These are phyloP conservation scores for Aspergillus hiratsukae DNA, from an alignment of 2,329 filamentous ascomycete genomes.

Conservation along the genomic window DNA sequence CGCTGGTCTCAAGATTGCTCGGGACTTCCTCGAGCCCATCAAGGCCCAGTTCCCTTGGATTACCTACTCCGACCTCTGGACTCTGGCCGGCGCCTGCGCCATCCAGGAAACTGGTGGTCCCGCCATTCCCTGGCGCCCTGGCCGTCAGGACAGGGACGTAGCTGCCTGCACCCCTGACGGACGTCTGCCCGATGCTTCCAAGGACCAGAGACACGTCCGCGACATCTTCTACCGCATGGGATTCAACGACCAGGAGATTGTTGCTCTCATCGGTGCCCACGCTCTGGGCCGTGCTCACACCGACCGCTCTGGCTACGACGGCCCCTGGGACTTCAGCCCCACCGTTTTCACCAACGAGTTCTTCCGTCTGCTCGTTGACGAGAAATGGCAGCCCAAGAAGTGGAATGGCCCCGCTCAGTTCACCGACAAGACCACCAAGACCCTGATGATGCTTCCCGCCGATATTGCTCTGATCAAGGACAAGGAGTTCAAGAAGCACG, in stretches of 20 bases:
- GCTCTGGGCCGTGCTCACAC: conserved; percentile 85
- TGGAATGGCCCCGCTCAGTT: conserved; percentile 91
- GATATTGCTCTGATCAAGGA: conserved; percentile 86
- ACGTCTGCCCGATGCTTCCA: conserved; percentile 74
- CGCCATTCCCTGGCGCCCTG: conserved; percentile 79
- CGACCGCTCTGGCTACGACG: conserved; percentile 80
- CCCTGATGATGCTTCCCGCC: conserved; percentile 94
- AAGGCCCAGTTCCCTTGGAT: conserved; percentile 95
- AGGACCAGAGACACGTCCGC: conserved; percentile 77
- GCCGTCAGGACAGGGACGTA: conserved; percentile 73
- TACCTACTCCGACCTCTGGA: conserved; percentile 94
- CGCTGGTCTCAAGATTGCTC: conserved; percentile 77
- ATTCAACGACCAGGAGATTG: conserved; percentile 95
- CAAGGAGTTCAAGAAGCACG: conserved; percentile 74
- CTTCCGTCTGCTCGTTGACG: conserved; percentile 78
- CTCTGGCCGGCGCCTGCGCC: conserved; percentile 75
- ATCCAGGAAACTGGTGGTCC: conserved; percentile 96
- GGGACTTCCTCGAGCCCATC: conserved; percentile 88
- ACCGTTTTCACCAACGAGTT: conserved; percentile 93
- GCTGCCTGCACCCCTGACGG: conserved; percentile 89
- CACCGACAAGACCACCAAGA: conserved; percentile 81
- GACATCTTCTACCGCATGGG: conserved; percentile 96
- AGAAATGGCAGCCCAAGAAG: conserved; percentile 91
- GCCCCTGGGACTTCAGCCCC: conserved; percentile 88
- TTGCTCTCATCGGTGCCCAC: conserved; percentile 81